Evolutionary conservation across 148 eudicot species (phyloP), one percentile per base, ranked within the genome.

Genomic region (Chenopodium berlandieri): DNA sequence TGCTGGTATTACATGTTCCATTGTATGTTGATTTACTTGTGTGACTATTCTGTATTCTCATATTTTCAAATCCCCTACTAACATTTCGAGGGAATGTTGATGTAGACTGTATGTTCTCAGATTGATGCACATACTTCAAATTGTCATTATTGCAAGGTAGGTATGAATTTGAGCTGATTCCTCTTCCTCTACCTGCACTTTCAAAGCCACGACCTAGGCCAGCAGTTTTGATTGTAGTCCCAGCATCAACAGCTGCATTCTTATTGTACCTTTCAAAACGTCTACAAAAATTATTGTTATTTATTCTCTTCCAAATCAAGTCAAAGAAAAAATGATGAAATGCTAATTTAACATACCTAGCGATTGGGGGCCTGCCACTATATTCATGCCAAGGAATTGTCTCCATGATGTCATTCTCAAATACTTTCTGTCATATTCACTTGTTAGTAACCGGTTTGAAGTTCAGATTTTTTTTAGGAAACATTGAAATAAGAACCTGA

Each of bases 301-400:
- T 32, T 1, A 37, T n/a, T 46, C 76, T 23, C 9, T n/a, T 12
- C 40, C 3, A 6, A 13, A 1, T 66, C n/a, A 23, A 22, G 30
- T 25, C 14, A 23, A 19, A 73, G 0, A n/a, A 2, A n/a, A 1
- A 11, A 56, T 56, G 25, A n/a, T 0, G 1, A 47, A 46, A 73
- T 1, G 47, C 10, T 20, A 78, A 11, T 2, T 80, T 47, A 25
- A 4, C 76, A 6, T 82, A 82, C 84, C 84, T 82, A 27, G 31
- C 25, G 60, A 71, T 31, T 54, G 71, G 76, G 16, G 23, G 76
- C n/a, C 76, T 69, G 68, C 84, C 76, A 27, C 5, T 40, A 46
- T 9, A 70, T 50, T 82, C 84, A 31, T 82, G 84, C 84, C 84
- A 77, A 34, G 71, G 76, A 2, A 37, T 5, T 2, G 48, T 71